Evolutionary conservation across 2,329 filamentous ascomycete genomes (phyloP), one percentile per base, ranked within the genome.

Genomic region (Colletotrichum filicis): DNA sequence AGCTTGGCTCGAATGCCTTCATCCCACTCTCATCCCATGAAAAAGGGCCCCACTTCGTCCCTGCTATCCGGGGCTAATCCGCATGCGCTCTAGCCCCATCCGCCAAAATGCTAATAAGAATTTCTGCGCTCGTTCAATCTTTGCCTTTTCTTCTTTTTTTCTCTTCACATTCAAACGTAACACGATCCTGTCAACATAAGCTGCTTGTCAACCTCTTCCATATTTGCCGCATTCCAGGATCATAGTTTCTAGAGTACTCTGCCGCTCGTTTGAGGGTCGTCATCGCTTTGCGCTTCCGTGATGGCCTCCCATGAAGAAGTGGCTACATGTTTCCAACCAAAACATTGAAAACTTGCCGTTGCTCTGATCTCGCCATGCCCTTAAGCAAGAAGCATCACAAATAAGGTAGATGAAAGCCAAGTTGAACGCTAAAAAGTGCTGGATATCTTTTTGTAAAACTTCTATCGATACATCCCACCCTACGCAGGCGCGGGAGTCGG

Each of bases 281-380:
- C 81, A 81, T 78, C 80, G 79, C 78, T 77, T 78, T 80, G 74
- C 68, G 75, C 68, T 72, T 77, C 77, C 78, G 80, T 84, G 81
- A 80, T 80, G 80, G 82, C 81, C 80, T 82, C 84, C 83, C 76
- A 85, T 85, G 84, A 64, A 64, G 61, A 55, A 64, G 61, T 26
- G 61, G 61, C 59, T 57, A 58, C 64, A 66, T 60, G 61, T 53
- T 12, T 56, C 61, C 57, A 35, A 35, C 35, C 30, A 32, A 32
- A 14, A 30, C 30, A 64, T 19, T 35, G 42, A 70, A 70, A 65
- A 55, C 53, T 58, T 26, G 12, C n/a, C 49, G 22, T 42, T 14
- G 37, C 57, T 66, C 35, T 35, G 28, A 35, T 63, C 57, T 57
- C 35, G 53, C 52, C 57, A 63, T 55, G 59, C 32, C 11, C 12